Percentiles rank a stretch among this genome's conserved stretches.
Evolutionary conservation across 495 filamentous ascomycete genomes (phyloP).

Genomic region (Penicillium malachiteum): DNA sequence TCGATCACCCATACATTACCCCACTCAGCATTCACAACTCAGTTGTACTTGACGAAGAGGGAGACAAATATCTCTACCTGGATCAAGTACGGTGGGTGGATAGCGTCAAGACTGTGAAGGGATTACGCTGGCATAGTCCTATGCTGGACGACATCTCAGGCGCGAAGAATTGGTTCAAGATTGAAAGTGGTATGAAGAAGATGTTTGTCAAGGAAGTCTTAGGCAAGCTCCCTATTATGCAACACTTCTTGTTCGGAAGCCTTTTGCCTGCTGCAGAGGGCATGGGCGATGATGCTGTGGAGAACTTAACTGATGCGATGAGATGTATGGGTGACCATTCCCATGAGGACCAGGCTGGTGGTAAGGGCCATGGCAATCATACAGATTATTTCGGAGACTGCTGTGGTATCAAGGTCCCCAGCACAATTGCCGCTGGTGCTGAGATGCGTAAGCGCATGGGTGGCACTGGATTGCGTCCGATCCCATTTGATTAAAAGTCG

Average conservation of each 20-base stretch:
- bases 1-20: slow-evolving; percentile 83
- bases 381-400: slow-evolving; percentile 86
- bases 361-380: slow-evolving; percentile 17
- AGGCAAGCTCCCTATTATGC: slow-evolving; percentile 93
- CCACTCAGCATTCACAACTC: slow-evolving; percentile 84
- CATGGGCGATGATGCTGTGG: slow-evolving; percentile 62
- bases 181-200: slow-evolving; percentile 89
- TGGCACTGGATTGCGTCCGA: slow-evolving; percentile 66
- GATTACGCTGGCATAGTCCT: slow-evolving; percentile 92
- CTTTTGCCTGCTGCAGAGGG: slow-evolving; percentile 75
- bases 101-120: slow-evolving; percentile 92
- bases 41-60: slow-evolving; percentile 81
- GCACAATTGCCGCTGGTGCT: slow-evolving; percentile 81
- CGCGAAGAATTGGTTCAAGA: slow-evolving; percentile 88
- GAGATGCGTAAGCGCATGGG: slow-evolving; percentile 76
- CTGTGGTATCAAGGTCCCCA: slow-evolving; percentile 97
- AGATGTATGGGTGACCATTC: slow-evolving; percentile 51
- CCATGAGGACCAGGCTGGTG: slow-evolving; percentile 57
- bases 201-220: slow-evolving; percentile 96
- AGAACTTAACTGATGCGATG: slow-evolving; percentile 9
- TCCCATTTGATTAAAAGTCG: slow-evolving; percentile 78
- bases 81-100: slow-evolving; percentile 93
- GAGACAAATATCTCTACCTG: slow-evolving; percentile 79
- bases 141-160: slow-evolving; percentile 98
- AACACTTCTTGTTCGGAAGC: slow-evolving; percentile 92